phyloP scores from a whole-genome alignment of 192 early-diverging fungal genomes.

The Backusella parvicylindrica region DNA sequence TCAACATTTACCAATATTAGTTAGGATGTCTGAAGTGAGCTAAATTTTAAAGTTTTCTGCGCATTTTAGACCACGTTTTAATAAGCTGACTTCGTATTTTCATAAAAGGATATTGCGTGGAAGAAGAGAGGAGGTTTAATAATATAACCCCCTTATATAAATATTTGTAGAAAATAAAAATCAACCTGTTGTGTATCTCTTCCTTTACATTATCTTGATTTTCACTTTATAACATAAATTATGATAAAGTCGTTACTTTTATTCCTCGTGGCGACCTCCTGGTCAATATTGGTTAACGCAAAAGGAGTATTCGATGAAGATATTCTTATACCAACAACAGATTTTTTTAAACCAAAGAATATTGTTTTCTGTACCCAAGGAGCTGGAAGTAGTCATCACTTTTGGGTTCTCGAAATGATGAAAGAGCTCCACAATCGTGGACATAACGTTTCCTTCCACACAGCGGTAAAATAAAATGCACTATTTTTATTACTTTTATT shows the following conservation, averaged over 20 bases:
- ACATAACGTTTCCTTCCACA: constrained; percentile 17
- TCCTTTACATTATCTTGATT: not conserved
- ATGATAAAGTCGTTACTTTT: not conserved
- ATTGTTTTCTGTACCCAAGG: not conserved
- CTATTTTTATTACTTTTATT: not conserved
- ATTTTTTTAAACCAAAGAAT: not conserved
- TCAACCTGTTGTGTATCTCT: not conserved
- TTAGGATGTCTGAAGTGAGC: not conserved
- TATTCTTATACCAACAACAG: not conserved
- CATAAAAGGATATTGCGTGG: not conserved
- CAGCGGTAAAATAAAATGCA: constrained; percentile 1
- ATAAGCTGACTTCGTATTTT: not conserved
- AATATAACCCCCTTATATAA: not conserved
- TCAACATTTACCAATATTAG: too few species aligned
- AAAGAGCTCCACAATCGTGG: constrained; percentile 16
- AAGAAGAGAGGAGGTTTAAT: not conserved
- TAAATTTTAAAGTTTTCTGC: not conserved
- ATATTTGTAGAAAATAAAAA: not conserved
- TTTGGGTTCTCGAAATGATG: constrained; percentile 25
- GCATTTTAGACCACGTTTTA: too few species aligned
- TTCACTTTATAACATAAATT: not conserved
- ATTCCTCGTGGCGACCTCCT: not conserved
- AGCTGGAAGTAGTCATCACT: constrained; percentile 19
- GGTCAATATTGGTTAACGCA: not conserved
- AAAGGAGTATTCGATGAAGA: not conserved